Conservation (phyloP, 805 yeast genomes). For the Candida schatavii region DNA sequence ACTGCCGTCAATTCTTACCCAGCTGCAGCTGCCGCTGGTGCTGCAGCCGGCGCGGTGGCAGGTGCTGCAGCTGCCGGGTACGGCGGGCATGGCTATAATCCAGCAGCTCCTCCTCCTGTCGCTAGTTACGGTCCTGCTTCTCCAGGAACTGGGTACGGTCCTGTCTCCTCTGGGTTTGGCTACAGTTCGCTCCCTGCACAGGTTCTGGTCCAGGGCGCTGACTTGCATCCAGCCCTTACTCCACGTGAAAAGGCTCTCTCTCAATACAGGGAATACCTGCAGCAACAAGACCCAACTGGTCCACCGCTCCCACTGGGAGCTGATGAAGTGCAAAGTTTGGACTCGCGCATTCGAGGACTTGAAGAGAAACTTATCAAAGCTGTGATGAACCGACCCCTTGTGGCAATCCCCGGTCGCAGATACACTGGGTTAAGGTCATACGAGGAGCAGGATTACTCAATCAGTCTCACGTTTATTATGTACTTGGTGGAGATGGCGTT, state of each 20-base stretch:
- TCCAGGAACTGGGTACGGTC: no score
- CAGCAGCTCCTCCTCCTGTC: no score
- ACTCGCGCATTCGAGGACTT: slow-evolving; percentile 20
- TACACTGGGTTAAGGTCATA: slow-evolving; percentile 12
- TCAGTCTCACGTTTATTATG: slow-evolving; percentile 27
- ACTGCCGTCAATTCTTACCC: slow-evolving; percentile 6
- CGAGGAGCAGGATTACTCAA: slow-evolving; percentile 13
- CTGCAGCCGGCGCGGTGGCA: no score
- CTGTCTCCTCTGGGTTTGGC: no score
- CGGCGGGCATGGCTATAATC: no score
- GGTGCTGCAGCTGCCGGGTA: no score
- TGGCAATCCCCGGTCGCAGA: slow-evolving; percentile 18
- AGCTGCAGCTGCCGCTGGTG: no score
- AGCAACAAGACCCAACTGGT: slow-evolving; percentile 1
- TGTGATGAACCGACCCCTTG: slow-evolving; percentile 34
- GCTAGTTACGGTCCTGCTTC: no score
- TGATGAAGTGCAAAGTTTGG: slow-evolving; percentile 17
- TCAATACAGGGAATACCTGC: slow-evolving; percentile 15
- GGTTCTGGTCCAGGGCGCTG: no score
- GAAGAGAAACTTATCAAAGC: slow-evolving; percentile 26
- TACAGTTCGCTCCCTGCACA: no score
- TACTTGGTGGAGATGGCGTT: slow-evolving; percentile 29
- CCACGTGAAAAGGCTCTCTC: slow-evolving; percentile 9
- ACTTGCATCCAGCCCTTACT: slow-evolving; percentile 1
- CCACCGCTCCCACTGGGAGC: slow-evolving; percentile 18